Percentiles rank a stretch among this genome's conserved stretches.
phyloP scores from a whole-genome alignment of 2,329 filamentous ascomycete species.

The Diaporthe sp. region DNA sequence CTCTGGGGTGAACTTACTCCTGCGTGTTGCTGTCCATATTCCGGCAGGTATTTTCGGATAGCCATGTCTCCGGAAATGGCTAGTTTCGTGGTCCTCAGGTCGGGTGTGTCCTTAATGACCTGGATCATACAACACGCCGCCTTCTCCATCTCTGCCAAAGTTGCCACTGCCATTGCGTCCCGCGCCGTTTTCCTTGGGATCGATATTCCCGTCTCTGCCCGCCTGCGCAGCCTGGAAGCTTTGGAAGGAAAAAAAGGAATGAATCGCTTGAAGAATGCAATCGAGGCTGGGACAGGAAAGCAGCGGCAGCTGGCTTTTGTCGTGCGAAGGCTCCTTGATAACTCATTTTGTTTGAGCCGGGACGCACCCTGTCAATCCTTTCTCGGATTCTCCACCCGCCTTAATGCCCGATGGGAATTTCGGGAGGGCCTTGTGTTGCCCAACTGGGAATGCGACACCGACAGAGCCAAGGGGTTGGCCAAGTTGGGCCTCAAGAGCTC shows the following conservation, averaged over 20 bases:
- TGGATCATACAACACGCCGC: slow-evolving; percentile 37
- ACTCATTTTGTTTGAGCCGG: slow-evolving; percentile 32
- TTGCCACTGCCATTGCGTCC: slow-evolving; percentile 33
- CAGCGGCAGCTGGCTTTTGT: slow-evolving; percentile 19
- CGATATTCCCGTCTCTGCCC: slow-evolving; percentile 11
- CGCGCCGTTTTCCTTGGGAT: slow-evolving; percentile 6
- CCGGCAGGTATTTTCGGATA: slow-evolving; percentile 33
- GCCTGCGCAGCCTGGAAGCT: slow-evolving; percentile 22
- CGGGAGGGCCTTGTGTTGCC: slow-evolving; percentile 36
- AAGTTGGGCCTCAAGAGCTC: slow-evolving; percentile 32
- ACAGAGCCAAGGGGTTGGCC: slow-evolving; percentile 33
- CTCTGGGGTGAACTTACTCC: slow-evolving; percentile 27
- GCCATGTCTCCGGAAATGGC: slow-evolving; percentile 38
- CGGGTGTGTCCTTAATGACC: slow-evolving; percentile 40
- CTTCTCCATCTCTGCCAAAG: slow-evolving; percentile 35
- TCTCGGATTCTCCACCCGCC: slow-evolving; percentile 35
- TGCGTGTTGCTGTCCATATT: slow-evolving; percentile 31
- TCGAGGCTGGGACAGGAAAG: not conserved
- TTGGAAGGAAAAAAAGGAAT: not conserved
- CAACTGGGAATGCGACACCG: slow-evolving; percentile 37
- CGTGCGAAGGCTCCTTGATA: slow-evolving; percentile 35
- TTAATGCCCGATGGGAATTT: slow-evolving; percentile 41
- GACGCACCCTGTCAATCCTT: slow-evolving; percentile 35
- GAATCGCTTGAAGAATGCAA: not conserved
- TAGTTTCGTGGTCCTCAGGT: slow-evolving; percentile 37